Evolutionary conservation across 2,329 filamentous ascomycete species (phyloP).

Genomic region (Ascocoryne sarcoides): DNA sequence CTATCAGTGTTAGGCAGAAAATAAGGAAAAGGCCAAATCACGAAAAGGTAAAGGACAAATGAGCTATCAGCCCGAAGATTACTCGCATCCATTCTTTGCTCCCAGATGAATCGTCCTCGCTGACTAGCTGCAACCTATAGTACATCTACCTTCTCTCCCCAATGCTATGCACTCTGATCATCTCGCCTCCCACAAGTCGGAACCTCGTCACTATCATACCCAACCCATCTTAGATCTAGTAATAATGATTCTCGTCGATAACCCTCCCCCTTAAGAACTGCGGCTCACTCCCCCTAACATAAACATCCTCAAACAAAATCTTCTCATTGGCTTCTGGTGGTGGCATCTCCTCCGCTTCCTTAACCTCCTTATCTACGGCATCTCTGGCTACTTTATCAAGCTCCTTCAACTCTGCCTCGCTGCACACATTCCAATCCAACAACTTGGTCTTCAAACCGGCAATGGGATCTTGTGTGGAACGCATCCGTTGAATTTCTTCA

Average conservation of each 20-base stretch:
- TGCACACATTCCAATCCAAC: conserved; percentile 84
- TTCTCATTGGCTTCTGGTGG: conserved; percentile 67
- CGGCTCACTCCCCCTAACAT: conserved; percentile 80
- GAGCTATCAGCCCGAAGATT: too few relatives aligned
- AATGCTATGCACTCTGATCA: too few relatives aligned
- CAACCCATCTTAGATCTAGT: conserved; percentile 21
- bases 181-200: too few relatives aligned
- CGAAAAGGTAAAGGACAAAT: too few relatives aligned
- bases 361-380: conserved; percentile 83
- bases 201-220: too few relatives aligned
- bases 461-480: conserved; percentile 96
- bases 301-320: conserved; percentile 95
- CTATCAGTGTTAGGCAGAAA: too few relatives aligned
- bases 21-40: too few relatives aligned
- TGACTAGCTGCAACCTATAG: too few relatives aligned
- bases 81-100: too few relatives aligned
- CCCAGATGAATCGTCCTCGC: too few relatives aligned
- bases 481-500: conserved; percentile 99
- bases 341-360: conserved; percentile 80
- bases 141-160: too few relatives aligned
- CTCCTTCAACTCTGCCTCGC: conserved; percentile 90
- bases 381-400: conserved; percentile 89
- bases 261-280: conserved; percentile 80
- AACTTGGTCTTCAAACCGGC: conserved; percentile 97
- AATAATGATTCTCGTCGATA: conserved; percentile 82